These are phyloP conservation scores for Raphanus raphanistrum DNA, from an alignment of 345 rosid genomes.

Conservation along the genomic window DNA sequence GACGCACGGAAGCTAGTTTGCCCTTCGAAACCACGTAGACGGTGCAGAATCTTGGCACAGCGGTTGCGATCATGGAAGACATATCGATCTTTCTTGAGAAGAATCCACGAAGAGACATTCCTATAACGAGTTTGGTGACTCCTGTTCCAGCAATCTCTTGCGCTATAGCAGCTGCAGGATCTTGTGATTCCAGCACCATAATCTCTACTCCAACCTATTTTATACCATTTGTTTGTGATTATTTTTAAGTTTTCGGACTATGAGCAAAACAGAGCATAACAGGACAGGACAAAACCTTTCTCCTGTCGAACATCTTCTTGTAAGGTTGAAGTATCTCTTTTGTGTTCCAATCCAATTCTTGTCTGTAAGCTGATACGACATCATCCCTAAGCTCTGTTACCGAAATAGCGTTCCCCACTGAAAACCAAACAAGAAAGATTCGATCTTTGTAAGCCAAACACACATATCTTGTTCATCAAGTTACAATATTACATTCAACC, in stretches of 20 bases:
- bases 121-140: conserved; percentile 72
- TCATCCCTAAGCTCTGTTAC: conserved; percentile 77
- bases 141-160: conserved; percentile 57
- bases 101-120: conserved; percentile 64
- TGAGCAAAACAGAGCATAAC: not conserved
- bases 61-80: conserved; percentile 63
- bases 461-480: not conserved
- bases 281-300: conserved; percentile 37
- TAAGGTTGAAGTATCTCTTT: conserved; percentile 62
- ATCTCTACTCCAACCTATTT: conserved; percentile 53
- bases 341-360: conserved; percentile 69
- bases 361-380: conserved; percentile 70
- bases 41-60: conserved; percentile 69
- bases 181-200: conserved; percentile 60
- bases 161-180: conserved; percentile 65
- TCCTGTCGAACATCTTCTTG: conserved; percentile 61
- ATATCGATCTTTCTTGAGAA: conserved; percentile 55
- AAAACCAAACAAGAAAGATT: not conserved
- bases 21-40: conserved; percentile 78
- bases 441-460: conserved; percentile 8
- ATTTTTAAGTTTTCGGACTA: not conserved
- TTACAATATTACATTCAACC: not conserved
- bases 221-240: not conserved
- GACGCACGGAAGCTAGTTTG: conserved; percentile 72
- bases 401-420: conserved; percentile 78